Conservation (phyloP, 2,329 filamentous ascomycete species). For the Pseudophaeomoniella oleicola region DNA sequence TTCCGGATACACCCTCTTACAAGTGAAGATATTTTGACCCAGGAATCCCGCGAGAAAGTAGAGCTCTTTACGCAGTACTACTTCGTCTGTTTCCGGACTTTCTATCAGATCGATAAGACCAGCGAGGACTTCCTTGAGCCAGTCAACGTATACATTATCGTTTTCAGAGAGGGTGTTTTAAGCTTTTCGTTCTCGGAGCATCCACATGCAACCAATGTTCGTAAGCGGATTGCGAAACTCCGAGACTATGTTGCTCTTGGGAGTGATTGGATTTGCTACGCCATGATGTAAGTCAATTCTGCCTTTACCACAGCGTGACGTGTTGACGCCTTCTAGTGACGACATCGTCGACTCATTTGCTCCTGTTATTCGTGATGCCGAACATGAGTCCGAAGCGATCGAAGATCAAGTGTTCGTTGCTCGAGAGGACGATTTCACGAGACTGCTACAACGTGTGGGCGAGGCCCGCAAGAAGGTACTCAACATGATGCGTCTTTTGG, state of each 20-base stretch:
- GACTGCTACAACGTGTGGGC: conserved; percentile 77
- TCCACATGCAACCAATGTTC: conserved; percentile 73
- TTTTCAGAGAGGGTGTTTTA: conserved; percentile 86
- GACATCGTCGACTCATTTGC: conserved; percentile 96
- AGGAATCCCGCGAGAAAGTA: conserved; percentile 95
- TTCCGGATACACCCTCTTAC: conserved; percentile 94
- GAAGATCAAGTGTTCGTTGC: conserved; percentile 93
- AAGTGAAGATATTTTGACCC: conserved; percentile 87
- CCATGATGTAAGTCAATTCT: conserved; percentile 58
- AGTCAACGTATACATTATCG: conserved; percentile 91
- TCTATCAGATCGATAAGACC: conserved; percentile 66
- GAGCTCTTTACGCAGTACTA: conserved; percentile 97
- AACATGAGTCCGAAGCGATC: conserved; percentile 78
- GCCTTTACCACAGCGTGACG: neutral
- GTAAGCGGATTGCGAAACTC: conserved; percentile 78
- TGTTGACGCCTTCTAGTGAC: conserved; percentile 42
- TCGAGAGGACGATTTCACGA: conserved; percentile 74
- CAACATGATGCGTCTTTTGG: conserved; percentile 79
- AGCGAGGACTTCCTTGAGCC: conserved; percentile 78
- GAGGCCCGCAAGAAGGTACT: conserved; percentile 89
- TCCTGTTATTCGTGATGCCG: conserved; percentile 73
- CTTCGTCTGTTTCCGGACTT: conserved; percentile 93
- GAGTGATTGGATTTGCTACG: conserved; percentile 98
- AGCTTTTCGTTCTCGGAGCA: conserved; percentile 90
- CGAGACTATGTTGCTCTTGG: conserved; percentile 91